Base-by-base conservation (phyloP, 208 protist genomes). In the Leishmania amazonensis region DNA sequence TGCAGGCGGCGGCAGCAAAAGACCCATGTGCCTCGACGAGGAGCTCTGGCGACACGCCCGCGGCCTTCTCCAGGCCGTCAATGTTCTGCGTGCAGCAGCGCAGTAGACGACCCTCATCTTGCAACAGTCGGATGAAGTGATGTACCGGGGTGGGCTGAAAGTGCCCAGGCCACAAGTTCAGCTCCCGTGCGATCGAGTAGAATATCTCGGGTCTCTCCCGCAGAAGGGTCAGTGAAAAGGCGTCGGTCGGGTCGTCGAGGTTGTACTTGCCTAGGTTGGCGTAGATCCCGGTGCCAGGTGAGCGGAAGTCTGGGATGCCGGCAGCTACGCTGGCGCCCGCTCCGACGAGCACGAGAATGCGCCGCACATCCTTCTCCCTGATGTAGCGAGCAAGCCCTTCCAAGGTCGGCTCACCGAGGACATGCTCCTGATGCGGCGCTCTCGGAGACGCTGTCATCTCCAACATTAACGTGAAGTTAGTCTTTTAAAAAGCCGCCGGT, bases 31-130 rank as follows among this genome's bases (percentile, higher is more conserved):
- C 97, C 82, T 99, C 97, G 3, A 99, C 96, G 1, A 99, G 85
- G 6, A 93, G 83, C 24, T 94, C 75, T 31, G 76, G 75, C 42
- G 94, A 88, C 2, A 99, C 73, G 0, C 98, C 98, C 2, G 95
- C 93, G 0, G 83, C 80, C 64, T 81, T 62, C 79, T 99, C 98
- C 2, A 99, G 90, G 0, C 91, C 91, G 79, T 99, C 99, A 81
- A 99, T 99, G 90, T 99, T 99, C 79, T 99, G 99, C 64, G 98
- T 99, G 83, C 98, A 99, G 65, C 93, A 95, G 31, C 97, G 88
- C 51, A 98, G 87, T 64, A 99, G 87, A 24, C 96, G 73, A 5
- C 96, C 96, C 76, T 99, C 95, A 21, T 99, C 91, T 1, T 91
- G 71, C 47, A 99, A 89, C 6, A 99, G 84, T 68, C 90, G 89